Evolutionary conservation across 1,139 yeast genomes (phyloP), one percentile per base, ranked within the genome.

Genomic region (Pichia sp.): DNA sequence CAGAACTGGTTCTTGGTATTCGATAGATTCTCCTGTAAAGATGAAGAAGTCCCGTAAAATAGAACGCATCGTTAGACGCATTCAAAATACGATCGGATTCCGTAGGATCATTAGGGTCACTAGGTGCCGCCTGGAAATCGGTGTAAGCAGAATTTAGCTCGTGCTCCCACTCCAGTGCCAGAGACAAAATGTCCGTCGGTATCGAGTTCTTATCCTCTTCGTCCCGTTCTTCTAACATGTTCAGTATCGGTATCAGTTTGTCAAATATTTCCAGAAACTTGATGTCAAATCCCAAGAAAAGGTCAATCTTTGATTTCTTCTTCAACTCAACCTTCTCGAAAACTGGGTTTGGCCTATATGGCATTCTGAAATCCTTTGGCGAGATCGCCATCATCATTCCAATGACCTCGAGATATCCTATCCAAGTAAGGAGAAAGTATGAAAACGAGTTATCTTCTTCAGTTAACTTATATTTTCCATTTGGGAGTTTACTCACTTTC

Each of bases 261-360:
- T 57, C 60, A 47, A 57, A 53, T 4, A 57, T 47, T 1, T 47
- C 29, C 9, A 57, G 40, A 36, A 57, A 53, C 10, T 51, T 38
- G n/a, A 55, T 48, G 44, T 57, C 54, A 17, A 53, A 55, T 10
- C 60, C 60, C 20, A 57, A 45, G n/a, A 57, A 55, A 14, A 55
- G 34, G 43, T 57, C 60, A 34, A 57, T 53, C 16, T 54, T 57
- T 9, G 48, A 51, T 33, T 54, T 45, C n/a, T 31, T 50, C 29
- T 24, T 33, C 4, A 53, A 6, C 31, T 53, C 49, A 45, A 49
- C 33, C 4, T 53, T 48, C 43, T 53, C 34, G 17, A 51, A 53
- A 2, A 57, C 36, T 2, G 47, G 33, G n/a, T 49, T 50, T 14
- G 55, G 51, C 20, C 55, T 48, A 36, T 50, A 46, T 1, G 58